Conservation (phyloP, 2,329 filamentous ascomycete genomes). For the Scedosporium aurantiacum region DNA sequence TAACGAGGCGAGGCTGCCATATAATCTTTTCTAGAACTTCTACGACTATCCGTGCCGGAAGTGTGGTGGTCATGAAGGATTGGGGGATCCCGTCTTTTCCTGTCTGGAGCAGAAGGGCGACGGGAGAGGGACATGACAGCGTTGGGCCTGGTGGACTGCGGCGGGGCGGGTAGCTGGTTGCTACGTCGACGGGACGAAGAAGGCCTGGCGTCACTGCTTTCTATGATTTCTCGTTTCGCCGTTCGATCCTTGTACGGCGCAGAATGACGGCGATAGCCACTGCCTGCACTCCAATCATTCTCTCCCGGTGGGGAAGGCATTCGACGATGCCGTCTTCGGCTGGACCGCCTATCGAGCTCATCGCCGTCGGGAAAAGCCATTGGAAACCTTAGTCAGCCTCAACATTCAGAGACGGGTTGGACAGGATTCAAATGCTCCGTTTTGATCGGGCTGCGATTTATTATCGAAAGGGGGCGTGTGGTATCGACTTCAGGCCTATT, state of each 20-base stretch:
- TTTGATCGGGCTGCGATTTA: neutral
- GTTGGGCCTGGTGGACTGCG: slow-evolving; percentile 6
- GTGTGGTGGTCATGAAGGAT: slow-evolving; percentile 11
- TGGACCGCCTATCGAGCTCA: slow-evolving; percentile 11
- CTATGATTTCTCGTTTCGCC: slow-evolving; percentile 15
- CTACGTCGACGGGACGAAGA: slow-evolving; percentile 15
- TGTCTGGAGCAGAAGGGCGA: neutral
- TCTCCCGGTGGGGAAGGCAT: slow-evolving; percentile 16
- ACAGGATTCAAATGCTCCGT: neutral
- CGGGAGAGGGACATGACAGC: slow-evolving; percentile 3
- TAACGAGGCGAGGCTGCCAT: slow-evolving; percentile 24
- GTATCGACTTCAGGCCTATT: slow-evolving; percentile 4
- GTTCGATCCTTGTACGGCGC: slow-evolving; percentile 20
- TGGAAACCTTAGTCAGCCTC: slow-evolving; percentile 7
- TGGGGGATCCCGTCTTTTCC: neutral
- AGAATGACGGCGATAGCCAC: slow-evolving; percentile 19
- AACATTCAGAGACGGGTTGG: slow-evolving; percentile 5
- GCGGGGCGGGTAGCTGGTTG: slow-evolving; percentile 7
- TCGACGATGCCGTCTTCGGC: slow-evolving; percentile 7
- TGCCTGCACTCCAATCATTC: slow-evolving; percentile 20
- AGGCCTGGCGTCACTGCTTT: slow-evolving; percentile 19
- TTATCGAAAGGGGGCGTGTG: neutral
- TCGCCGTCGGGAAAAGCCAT: slow-evolving; percentile 13
- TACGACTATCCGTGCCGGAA: slow-evolving; percentile 17
- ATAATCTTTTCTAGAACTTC: slow-evolving; percentile 16